A percentile compares a stretch with the other conserved stretches of the same genome.
phyloP scores from a whole-genome alignment of 495 filamentous ascomycete genomes.

The Rusavskia elegans region DNA sequence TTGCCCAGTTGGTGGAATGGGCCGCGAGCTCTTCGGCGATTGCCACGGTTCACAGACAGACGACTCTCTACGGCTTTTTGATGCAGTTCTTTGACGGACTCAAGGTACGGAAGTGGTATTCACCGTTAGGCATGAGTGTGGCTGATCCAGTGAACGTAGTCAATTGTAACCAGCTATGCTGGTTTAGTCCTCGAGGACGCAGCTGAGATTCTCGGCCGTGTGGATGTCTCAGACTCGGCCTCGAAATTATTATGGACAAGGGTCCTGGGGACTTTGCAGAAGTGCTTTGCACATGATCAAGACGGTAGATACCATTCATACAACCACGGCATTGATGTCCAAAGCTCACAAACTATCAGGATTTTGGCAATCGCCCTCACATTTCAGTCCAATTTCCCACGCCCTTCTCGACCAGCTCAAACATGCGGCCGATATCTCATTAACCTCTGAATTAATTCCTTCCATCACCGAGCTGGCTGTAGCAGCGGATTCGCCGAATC shows the following conservation, averaged over 20 bases:
- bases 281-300: slow-evolving; percentile 68
- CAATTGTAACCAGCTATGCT: slow-evolving; percentile 81
- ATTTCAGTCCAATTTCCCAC: slow-evolving; percentile 54
- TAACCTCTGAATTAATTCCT: slow-evolving; percentile 33
- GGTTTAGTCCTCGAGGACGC: slow-evolving; percentile 67
- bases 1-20: slow-evolving; percentile 70
- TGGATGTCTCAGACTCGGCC: slow-evolving; percentile 30
- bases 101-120: slow-evolving; percentile 32
- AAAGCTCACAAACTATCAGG: slow-evolving; percentile 14
- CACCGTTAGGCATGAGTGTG: no score
- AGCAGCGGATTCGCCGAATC: slow-evolving; percentile 63
- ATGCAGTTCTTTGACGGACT: slow-evolving; percentile 63
- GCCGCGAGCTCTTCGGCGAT: slow-evolving; percentile 28
- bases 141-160: slow-evolving; percentile 24
- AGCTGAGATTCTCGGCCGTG: slow-evolving; percentile 40
- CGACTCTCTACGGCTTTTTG: slow-evolving; percentile 66
- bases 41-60: slow-evolving; percentile 39
- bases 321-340: not conserved
- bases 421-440: slow-evolving; percentile 29
- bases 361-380: slow-evolving; percentile 85
- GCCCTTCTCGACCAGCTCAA: slow-evolving; percentile 54
- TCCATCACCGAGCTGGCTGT: slow-evolving; percentile 62
- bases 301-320: slow-evolving; percentile 28
- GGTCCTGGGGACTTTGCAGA: slow-evolving; percentile 50
- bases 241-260: slow-evolving; percentile 42